Evolutionary conservation across 768 basidiomycete species (phyloP).

Genomic region (Mycena maculata): DNA sequence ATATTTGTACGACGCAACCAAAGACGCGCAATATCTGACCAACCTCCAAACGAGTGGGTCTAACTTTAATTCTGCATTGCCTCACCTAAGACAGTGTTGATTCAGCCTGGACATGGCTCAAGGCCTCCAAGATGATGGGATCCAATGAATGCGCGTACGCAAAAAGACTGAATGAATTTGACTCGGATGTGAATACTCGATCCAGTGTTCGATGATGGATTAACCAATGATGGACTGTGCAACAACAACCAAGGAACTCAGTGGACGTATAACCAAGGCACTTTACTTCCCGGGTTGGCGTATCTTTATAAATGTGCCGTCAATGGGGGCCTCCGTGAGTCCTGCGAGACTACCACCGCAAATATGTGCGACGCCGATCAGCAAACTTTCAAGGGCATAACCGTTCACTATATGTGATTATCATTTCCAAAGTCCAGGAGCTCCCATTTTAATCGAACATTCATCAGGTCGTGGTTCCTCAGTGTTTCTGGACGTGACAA

Average conservation of each 20-base stretch:
- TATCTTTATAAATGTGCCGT: conserved; percentile 35
- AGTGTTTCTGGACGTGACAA: conserved; percentile 31
- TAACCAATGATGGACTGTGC: conserved; percentile 28
- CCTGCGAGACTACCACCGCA: conserved; percentile 27
- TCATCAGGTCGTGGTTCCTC: conserved; percentile 33
- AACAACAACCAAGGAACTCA: conserved; percentile 33
- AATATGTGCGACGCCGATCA: conserved; percentile 32
- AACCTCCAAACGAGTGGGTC: conserved; percentile 27
- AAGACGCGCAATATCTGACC: conserved; percentile 26
- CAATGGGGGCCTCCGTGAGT: conserved; percentile 30
- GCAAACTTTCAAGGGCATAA: conserved; percentile 35
- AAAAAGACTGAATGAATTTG: background rate
- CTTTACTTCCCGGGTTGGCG: conserved; percentile 29
- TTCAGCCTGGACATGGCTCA: conserved; percentile 35
- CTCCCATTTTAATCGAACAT: background rate
- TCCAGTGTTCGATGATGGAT: conserved; percentile 35
- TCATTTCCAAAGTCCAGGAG: background rate
- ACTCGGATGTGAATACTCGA: background rate
- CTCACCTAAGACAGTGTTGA: background rate
- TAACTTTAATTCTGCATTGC: background rate
- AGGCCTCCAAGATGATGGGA: conserved; percentile 29
- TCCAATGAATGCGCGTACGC: conserved; percentile 31
- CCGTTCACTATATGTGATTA: conserved; percentile 27
- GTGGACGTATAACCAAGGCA: conserved; percentile 36
- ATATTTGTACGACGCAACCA: conserved; percentile 30